Conservation (phyloP, 768 basidiomycete species). For the Cyclocybe aegerita region DNA sequence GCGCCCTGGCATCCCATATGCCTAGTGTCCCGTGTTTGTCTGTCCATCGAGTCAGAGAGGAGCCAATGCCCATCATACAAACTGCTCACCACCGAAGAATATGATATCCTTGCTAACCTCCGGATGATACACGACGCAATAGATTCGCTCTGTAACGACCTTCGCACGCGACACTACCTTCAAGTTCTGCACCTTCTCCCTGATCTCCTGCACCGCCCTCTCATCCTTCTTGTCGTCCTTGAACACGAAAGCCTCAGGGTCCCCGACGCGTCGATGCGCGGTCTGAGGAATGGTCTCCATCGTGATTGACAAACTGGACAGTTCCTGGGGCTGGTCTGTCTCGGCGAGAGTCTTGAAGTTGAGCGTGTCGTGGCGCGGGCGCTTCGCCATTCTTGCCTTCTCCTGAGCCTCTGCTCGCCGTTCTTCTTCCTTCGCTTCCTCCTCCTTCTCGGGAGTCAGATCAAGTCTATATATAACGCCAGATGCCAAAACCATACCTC, state of each 20-base stretch:
- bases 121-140: constrained; percentile 80
- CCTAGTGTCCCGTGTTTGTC: constrained; percentile 85
- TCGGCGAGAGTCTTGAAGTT: constrained; percentile 54
- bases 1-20: constrained; percentile 83
- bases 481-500: constrained; percentile 41
- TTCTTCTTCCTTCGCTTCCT: constrained; percentile 56
- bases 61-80: no score
- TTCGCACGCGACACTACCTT: constrained; percentile 78
- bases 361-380: constrained; percentile 67
- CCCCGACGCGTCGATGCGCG: constrained; percentile 38
- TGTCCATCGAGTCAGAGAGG: constrained; percentile 21
- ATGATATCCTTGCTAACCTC: constrained; percentile 77
- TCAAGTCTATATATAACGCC: background rate
- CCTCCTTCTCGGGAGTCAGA: constrained; percentile 38
- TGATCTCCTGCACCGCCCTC: constrained; percentile 51
- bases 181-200: constrained; percentile 51
- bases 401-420: constrained; percentile 63
- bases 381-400: constrained; percentile 57
- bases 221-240: constrained; percentile 46
- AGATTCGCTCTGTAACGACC: constrained; percentile 73
- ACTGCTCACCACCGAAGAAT: constrained; percentile 76
- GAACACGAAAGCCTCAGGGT: constrained; percentile 53
- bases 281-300: constrained; percentile 40
- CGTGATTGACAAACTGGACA: constrained; percentile 42
- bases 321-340: constrained; percentile 48